Base-by-base conservation (phyloP, 2,329 filamentous ascomycete genomes). In the Pezizomycotina sp. region DNA sequence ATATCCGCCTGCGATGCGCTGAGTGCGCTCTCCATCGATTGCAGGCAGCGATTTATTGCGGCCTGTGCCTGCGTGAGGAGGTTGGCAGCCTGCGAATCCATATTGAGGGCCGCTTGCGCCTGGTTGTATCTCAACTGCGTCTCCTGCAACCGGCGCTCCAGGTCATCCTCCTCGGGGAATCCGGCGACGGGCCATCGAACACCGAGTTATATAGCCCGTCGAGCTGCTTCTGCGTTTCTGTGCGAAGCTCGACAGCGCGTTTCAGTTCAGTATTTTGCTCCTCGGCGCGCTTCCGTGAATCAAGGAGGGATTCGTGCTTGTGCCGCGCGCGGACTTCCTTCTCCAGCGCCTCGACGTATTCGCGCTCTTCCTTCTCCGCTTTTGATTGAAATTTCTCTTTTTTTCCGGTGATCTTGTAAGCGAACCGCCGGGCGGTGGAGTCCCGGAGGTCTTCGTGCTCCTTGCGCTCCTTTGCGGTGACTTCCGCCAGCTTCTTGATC, bases 381-480 rank as follows among this genome's bases (percentile, higher is more conserved):
- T 58, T 60, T n/a, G 59, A 58, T 10, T 57, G 54, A 44, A 66
- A 67, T 32, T 61, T 61, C n/a, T 60, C 62, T 26, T 58, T 58
- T 43, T 62, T 62, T 18, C 67, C 62, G 4, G 60, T 56, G 6
- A 66, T 55, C 40, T 61, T 65, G 57, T 66, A 65, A 24, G 62
- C 56, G 47, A 67, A 65, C 24, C 66, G 63, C 35, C 59, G 60
- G 48, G 69, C 55, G 30, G 63, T 60, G 27, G 61, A 64, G 53
- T 69, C 62, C 36, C 64, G 62, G 49, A 68, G 67, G 35, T 59
- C 62, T 35, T 65, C 56, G 42, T 70, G 65, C 9, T 68, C 64
- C 29, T 61, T 60, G 26, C 63, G 58, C 48, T 69, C 64, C 36
- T 61, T 58, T 14, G 57, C 54, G 5, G 64, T 62, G 32, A 57